phyloP scores from a whole-genome alignment of 2,329 filamentous ascomycete genomes.

The Alternaria postmessia region DNA sequence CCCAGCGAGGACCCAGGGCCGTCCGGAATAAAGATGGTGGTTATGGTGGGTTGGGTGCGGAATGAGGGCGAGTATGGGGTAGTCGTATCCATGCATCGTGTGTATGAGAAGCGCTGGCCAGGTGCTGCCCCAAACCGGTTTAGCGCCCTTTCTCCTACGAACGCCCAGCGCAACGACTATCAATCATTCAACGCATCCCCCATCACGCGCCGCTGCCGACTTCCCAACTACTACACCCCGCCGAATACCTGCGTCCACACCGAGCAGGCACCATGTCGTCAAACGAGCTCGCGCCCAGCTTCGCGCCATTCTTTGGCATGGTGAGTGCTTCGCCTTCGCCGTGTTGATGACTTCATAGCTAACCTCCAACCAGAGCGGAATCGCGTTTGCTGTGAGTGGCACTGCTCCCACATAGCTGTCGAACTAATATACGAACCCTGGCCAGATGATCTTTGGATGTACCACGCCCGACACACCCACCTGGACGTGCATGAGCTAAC shows the following conservation, averaged over 20 bases:
- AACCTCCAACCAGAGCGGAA: constrained; percentile 68
- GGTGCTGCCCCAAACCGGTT: background rate
- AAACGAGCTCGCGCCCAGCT: constrained; percentile 68
- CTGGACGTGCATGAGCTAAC: constrained; percentile 28
- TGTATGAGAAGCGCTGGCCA: constrained; percentile 21
- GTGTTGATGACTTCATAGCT: constrained; percentile 43
- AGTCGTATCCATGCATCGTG: constrained; percentile 14
- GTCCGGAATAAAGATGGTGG: constrained; percentile 10
- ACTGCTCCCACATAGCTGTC: constrained; percentile 12
- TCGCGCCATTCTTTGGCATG: constrained; percentile 89
- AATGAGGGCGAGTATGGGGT: constrained; percentile 18
- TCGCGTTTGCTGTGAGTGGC: constrained; percentile 69
- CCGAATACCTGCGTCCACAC: background rate
- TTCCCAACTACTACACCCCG: constrained; percentile 3
- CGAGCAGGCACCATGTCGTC: constrained; percentile 29
- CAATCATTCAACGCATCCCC: constrained; percentile 16
- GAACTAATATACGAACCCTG: constrained; percentile 33
- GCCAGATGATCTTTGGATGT: constrained; percentile 82
- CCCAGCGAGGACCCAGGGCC: constrained; percentile 13
- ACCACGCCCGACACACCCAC: constrained; percentile 50
- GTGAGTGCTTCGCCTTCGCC: constrained; percentile 59
- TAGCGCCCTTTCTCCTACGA: constrained; percentile 3
- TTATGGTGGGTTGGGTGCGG: constrained; percentile 1
- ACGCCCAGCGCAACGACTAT: constrained; percentile 29
- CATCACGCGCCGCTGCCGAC: constrained; percentile 9